phyloP scores from a whole-genome alignment of 2,329 filamentous ascomycete genomes.

The Emergomyces africanus region DNA sequence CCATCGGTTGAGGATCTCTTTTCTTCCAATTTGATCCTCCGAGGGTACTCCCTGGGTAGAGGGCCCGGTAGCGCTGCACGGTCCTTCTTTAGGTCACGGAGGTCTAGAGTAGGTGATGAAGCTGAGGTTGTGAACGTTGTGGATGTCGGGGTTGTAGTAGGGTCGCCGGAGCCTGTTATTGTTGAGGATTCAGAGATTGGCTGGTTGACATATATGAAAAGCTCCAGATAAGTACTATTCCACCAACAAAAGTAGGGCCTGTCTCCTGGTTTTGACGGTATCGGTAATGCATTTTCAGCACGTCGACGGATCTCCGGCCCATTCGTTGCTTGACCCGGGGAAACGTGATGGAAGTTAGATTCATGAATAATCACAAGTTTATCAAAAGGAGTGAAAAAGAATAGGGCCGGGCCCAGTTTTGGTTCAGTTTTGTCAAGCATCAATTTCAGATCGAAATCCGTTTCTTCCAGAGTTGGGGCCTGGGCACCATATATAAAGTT shows the following conservation, averaged over 20 bases:
- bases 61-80: not conserved
- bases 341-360: slow-evolving; percentile 17
- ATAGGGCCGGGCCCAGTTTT: slow-evolving; percentile 47
- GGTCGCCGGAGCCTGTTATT: slow-evolving; percentile 4
- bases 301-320: slow-evolving; percentile 11
- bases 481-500: slow-evolving; percentile 49
- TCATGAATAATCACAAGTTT: slow-evolving; percentile 47
- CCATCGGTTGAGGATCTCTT: slow-evolving; percentile 37
- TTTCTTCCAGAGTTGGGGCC: slow-evolving; percentile 36
- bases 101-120: slow-evolving; percentile 9
- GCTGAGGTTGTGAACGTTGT: slow-evolving; percentile 13
- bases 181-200: not conserved
- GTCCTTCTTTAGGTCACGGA: slow-evolving; percentile 10
- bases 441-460: slow-evolving; percentile 38
- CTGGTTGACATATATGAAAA: slow-evolving; percentile 49
- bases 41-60: slow-evolving; percentile 33
- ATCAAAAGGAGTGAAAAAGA: slow-evolving; percentile 50
- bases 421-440: slow-evolving; percentile 46
- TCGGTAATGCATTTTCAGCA: slow-evolving; percentile 17
- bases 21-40: slow-evolving; percentile 54
- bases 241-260: slow-evolving; percentile 58
- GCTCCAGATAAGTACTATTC: slow-evolving; percentile 54
- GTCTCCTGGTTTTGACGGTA: slow-evolving; percentile 40
- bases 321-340: slow-evolving; percentile 9
- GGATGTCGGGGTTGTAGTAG: slow-evolving; percentile 6